A percentile compares a stretch with the other conserved stretches of the same genome.
Evolutionary conservation across 305 asterid species (phyloP).

Genomic region (Fraxinus dipetala): DNA sequence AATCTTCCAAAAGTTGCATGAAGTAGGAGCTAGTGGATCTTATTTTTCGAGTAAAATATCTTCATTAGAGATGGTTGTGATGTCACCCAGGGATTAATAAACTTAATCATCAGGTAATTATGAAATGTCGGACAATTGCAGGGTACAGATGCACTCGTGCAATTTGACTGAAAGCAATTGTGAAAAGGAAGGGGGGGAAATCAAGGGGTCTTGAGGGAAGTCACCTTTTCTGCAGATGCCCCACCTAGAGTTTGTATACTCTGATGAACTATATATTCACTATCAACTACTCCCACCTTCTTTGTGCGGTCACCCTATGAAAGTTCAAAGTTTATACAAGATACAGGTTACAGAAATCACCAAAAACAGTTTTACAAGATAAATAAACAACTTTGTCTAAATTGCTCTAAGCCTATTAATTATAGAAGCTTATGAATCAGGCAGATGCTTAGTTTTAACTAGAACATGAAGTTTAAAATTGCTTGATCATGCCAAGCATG

Average conservation of each 20-base stretch:
- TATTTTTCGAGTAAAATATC: neutral
- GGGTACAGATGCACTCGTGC: neutral
- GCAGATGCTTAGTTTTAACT: neutral
- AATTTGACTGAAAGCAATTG: neutral
- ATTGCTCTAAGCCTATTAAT: neutral
- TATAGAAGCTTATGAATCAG: neutral
- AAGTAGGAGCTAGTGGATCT: neutral
- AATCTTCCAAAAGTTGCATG: neutral
- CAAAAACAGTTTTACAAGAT: neutral
- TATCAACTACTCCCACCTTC: slow-evolving; percentile 94
- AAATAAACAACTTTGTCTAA: neutral
- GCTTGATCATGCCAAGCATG: slow-evolving; percentile 7
- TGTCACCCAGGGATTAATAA: neutral
- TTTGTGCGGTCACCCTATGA: slow-evolving; percentile 80
- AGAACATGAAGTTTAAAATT: neutral
- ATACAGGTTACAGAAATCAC: neutral
- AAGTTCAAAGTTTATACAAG: slow-evolving; percentile 21
- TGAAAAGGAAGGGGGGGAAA: neutral
- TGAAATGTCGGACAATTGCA: neutral
- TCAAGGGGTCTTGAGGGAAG: neutral
- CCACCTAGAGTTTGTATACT: slow-evolving; percentile 97
- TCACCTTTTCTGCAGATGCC: slow-evolving; percentile 63
- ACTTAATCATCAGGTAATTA: neutral
- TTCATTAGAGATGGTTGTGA: neutral
- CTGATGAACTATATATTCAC: slow-evolving; percentile 92